Evolutionary conservation across 1,139 yeast genomes (phyloP), one percentile per base, ranked within the genome.

Genomic region (Protomyces inouyei): DNA sequence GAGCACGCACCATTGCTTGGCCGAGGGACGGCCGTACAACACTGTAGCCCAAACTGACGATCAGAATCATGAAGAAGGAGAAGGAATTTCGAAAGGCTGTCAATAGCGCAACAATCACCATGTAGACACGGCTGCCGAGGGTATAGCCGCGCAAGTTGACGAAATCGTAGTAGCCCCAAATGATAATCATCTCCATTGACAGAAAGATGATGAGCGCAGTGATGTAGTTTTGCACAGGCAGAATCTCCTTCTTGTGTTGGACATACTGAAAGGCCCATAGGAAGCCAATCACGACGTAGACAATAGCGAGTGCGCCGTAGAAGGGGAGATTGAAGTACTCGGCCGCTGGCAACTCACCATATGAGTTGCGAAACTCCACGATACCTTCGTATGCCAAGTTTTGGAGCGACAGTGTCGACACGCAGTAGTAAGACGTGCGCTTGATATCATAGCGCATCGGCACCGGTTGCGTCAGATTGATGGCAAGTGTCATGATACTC

Each of bases 31-130:
- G 89, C 68, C 73, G 76, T 51, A 95, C 98, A 64, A 95, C 93
- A 67, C 98, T 97, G 75, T 92, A 95, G 40, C 98, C 98, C 70
- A 92, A 79, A 18, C 96, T 83, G 66, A 95, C 93, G 71, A 92
- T 86, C 68, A 93, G 80, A 65, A 95, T 78, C 71, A 95, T 77
- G 77, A 92, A 95, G 77, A 93, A 88, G 9, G 97, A 88, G 73
- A 90, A 90, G 0, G 97, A 86, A 66, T 89, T 83, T 72, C 95
- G 87, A 69, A 85, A 83, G 1, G 97, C 84, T 73, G 90, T 89
- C 74, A 92, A 78, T 35, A 90, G 73, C 1, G 97, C 86, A 60
- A 92, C 82, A 72, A 92, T 83, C 8, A 84, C 84, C 82, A 90
- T 82, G 76, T 90, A 90, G 61, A 85, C 85, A 66, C 83, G 82